Evolutionary conservation across 352 stramenopile species (phyloP).

Genomic region (Phytopythium ostracodes): DNA sequence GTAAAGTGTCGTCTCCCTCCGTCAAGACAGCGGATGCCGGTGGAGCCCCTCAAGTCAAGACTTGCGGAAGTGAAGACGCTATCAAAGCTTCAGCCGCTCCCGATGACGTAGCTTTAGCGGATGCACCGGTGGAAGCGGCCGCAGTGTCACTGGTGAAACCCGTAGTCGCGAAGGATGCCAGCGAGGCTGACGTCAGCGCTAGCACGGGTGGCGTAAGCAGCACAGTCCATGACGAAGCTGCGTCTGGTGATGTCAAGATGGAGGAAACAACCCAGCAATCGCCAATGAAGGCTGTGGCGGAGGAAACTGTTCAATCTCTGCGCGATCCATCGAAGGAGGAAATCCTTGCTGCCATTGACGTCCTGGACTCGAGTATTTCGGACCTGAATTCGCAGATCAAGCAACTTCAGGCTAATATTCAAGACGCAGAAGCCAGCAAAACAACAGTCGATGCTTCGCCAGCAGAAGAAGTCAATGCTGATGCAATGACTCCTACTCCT

Average conservation of each 20-base stretch:
- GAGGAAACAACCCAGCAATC: not conserved
- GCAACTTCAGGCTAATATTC: constrained; percentile 38
- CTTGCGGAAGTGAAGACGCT: not conserved
- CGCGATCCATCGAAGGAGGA: constrained; percentile 62
- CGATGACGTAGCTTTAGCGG: too few relatives aligned
- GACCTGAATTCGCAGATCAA: constrained; percentile 72
- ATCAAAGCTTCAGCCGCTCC: not conserved
- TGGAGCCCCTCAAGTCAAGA: not conserved
- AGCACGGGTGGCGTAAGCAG: not conserved
- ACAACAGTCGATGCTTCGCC: not conserved
- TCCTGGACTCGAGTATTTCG: constrained; percentile 63
- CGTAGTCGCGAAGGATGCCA: not conserved
- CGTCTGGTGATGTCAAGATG: not conserved
- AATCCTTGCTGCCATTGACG: constrained; percentile 78
- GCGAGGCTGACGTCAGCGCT: not conserved
- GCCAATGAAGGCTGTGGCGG: not conserved
- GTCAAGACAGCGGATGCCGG: not conserved
- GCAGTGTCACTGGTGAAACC: not conserved
- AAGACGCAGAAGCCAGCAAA: constrained; percentile 26
- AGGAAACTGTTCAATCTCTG: constrained; percentile 1
- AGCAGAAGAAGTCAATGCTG: not conserved
- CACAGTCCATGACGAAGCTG: not conserved
- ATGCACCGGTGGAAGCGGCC: not conserved
- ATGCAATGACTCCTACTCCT: not conserved
- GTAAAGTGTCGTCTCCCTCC: not conserved